Evolutionary conservation across 129 eudicot genomes (phyloP), one percentile per base, ranked within the genome.

Genomic region (Calendula officinalis): DNA sequence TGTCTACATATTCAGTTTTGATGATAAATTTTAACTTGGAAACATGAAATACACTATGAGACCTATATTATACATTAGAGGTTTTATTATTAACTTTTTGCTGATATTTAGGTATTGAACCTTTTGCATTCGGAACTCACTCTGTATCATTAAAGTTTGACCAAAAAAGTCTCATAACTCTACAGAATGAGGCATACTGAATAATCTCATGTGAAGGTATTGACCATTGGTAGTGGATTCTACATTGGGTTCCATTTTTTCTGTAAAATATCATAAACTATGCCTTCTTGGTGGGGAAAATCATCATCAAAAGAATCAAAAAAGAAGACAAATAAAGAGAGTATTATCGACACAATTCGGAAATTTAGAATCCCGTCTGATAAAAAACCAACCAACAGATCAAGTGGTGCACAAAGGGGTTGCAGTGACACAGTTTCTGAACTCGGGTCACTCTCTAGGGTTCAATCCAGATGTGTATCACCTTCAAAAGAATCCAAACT

Each of bases 271-370:
- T 62, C 65, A 61, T 75, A 49, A 77, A 88, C 67, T 66, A 92
- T 92, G 96, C 96, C 84, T 73, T 74, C 91, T 71, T 92, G 99
- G 96, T 88, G 96, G 95, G 78, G 88, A 37, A 85, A 77, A 78
- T 81, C 96, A 59, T 81, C 96, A 56, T 81, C 99, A 13, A 92
- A 88, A 75, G 96, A 88, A 52, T 39, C 95, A 14, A 92, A 92
- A 73, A 88, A 85, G 87, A 88, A 88, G 75, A 53, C 88, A 47
- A 75, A 71, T 68, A 84, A 80, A 63, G 96, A 88, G 66, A 80
- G 95, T 66, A 64, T 92, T 48, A 59, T 92, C 12, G 96, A 88
- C 38, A 55, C 96, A 53, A 55, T 92, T 10, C 79, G 96, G 50
- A 92, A 82, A 36, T 83, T 92, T 48, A 81, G 71, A 70, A 81